Base-by-base conservation (phyloP, 2,329 filamentous ascomycete genomes). In the Stemphylium lycopersici region DNA sequence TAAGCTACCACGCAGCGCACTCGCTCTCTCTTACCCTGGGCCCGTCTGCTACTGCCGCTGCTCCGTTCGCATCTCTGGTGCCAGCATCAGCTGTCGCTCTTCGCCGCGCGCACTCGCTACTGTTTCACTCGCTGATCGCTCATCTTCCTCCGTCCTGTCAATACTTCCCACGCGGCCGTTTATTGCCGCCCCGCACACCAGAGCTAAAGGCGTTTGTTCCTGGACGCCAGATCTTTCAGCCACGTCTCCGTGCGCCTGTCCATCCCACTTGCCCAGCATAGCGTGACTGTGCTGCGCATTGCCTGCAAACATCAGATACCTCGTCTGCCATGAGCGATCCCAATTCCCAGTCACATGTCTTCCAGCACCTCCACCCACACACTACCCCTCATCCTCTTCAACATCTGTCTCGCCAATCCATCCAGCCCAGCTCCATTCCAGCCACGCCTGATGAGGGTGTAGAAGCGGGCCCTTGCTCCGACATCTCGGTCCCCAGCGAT, bases 151-250 rank as follows among this genome's bases (percentile, higher is more conserved):
- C 45, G 16, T 41, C 36, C 41, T 36, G 47, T 50, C 56, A 38
- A 34, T 47, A 22, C 47, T 59, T 57, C 58, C 55, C 51, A 60
- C 55, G 51, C 56, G 50, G 55, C 50, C 48, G 55, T 56, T 44
- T 52, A 48, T 54, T 57, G 45, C 56, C 56, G 56, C 56, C 48
- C 56, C 50, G 26, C 52, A 29, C 34, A 29, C 34, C 61, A 59
- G 58, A 62, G 61, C 59, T 55, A 59, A 58, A 56, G 26, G 48
- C 56, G 55, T 62, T 62, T 60, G 56, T 58, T 59, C 62, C 58
- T 57, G 56, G 59, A 40, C 55, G 59, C 51, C 60, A 65, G 52
- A 58, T 61, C 63, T 58, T 58, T 55, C 63, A 67, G 63, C 65
- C 63, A 65, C 65, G 61, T 65, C 59, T 62, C 55, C 40, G 53